Conservation (phyloP, 2,329 filamentous ascomycete species). For the Ceratocystis alfenasii region DNA sequence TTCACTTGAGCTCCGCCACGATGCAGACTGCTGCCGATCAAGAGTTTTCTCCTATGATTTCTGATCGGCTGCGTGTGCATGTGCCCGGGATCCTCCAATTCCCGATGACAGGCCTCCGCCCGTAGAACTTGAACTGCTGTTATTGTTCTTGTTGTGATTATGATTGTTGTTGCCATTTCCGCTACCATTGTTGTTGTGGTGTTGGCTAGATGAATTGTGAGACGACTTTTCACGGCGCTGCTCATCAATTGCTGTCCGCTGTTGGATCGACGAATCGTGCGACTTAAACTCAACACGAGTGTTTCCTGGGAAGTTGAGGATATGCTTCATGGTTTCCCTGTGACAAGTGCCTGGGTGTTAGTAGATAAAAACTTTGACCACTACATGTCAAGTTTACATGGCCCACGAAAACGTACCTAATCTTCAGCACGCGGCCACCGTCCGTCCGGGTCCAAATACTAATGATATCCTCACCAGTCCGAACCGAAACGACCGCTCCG, state of each 20-base stretch:
- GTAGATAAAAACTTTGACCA: too few species aligned
- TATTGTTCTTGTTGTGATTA: conserved; percentile 10
- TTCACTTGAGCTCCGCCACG: conserved; percentile 4
- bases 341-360: neutral
- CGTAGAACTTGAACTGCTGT: conserved; percentile 1
- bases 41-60: conserved; percentile 15
- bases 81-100: conserved; percentile 10
- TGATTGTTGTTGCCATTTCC: neutral
- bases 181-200: conserved; percentile 30
- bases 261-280: conserved; percentile 90
- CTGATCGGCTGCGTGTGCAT: conserved; percentile 17
- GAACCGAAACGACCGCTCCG: conserved; percentile 83
- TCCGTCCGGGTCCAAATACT: conserved; percentile 96
- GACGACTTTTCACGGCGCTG: conserved; percentile 71
- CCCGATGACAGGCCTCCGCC: conserved; percentile 3
- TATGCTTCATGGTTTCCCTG: conserved; percentile 87
- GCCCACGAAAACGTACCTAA: conserved; percentile 51
- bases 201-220: conserved; percentile 30
- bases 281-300: conserved; percentile 92
- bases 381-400: neutral
- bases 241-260: conserved; percentile 81
- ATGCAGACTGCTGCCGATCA: neutral
- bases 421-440: conserved; percentile 87
- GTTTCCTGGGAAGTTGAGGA: conserved; percentile 73
- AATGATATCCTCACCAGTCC: conserved; percentile 91